Evolutionary conservation across 2,329 filamentous ascomycete genomes (phyloP), one percentile per base, ranked within the genome.

Genomic region (Aspergillus sp.): DNA sequence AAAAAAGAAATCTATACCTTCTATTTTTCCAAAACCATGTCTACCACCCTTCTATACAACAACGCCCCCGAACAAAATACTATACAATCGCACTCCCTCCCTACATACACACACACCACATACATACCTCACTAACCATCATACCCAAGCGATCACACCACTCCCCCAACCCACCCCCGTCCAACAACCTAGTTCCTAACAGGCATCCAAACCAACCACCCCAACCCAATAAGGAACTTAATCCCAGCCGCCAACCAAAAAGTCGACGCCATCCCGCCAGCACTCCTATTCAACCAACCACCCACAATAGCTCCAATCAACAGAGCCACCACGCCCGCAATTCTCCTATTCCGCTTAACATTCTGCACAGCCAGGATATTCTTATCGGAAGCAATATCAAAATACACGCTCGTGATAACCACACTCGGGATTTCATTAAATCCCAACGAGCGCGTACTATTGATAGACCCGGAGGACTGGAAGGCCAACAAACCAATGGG

Each of bases 351-450:
- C 25, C 75, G 68, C 65, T 77, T 78, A 5, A 70, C 70, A 60
- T 80, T 80, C 44, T 71, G 73, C 54, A 68, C 70, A 3, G 64
- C 66, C 0, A 64, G 64, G 25, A 79, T 64, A 44, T 72, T 73
- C 11, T 76, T 72, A 59, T 81, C 79, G 5, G 76, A 75, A 2
- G 76, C 76, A 49, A 80, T 74, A 61, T 81, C 79, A 64, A 78
- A 79, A 61, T 80, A 81, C 13, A 80, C 70, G 47, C 77, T 79
- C 10, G 79, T 81, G 64, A 81, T 64, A 5, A 81, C 79, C 15
- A 80, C 78, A 8, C 78, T 80, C 13, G 79, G 79, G 42, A 81
- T 75, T 66, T 81, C 79, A 51, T 77, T 76, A 62, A 76, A 76
- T 0, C 73, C 71, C 23, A 81, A 70, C 5, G 75, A 68, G 2